phyloP scores from a whole-genome alignment of 768 basidiomycete species.

The Cystobasidium ongulense region DNA sequence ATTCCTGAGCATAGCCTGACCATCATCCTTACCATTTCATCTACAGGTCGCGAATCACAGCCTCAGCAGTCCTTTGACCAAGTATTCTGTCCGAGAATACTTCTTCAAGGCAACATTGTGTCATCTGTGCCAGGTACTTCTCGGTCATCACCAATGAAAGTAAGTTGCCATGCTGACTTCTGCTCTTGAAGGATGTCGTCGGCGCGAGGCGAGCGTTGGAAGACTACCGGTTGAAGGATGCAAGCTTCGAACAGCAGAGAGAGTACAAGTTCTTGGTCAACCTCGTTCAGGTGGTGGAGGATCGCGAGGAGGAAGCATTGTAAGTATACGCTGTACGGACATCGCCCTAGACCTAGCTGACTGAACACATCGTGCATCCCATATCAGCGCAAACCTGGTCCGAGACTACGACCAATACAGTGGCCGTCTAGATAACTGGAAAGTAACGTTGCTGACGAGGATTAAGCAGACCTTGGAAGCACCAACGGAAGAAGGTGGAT shows the following conservation, averaged over 20 bases:
- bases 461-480: conserved; percentile 66
- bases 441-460: conserved; percentile 79
- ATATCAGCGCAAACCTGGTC: conserved; percentile 58
- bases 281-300: conserved; percentile 68
- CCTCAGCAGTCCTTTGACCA: conserved; percentile 57
- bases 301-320: conserved; percentile 35
- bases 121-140: conserved; percentile 56
- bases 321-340: background rate
- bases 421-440: conserved; percentile 83
- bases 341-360: background rate
- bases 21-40: background rate
- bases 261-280: conserved; percentile 80
- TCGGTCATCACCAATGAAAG: background rate
- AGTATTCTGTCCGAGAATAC: conserved; percentile 97
- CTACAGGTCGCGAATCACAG: conserved; percentile 29
- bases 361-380: background rate
- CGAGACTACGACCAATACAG: conserved; percentile 84
- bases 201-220: conserved; percentile 69
- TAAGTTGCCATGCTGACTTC: background rate
- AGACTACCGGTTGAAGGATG: conserved; percentile 71
- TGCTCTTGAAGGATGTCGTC: conserved; percentile 61
- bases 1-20: background rate
- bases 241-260: conserved; percentile 74
- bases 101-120: conserved; percentile 83
- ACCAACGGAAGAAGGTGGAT: conserved; percentile 51